Base-by-base conservation (phyloP, 1,139 yeast species). In the Starmera stellimalicola region DNA sequence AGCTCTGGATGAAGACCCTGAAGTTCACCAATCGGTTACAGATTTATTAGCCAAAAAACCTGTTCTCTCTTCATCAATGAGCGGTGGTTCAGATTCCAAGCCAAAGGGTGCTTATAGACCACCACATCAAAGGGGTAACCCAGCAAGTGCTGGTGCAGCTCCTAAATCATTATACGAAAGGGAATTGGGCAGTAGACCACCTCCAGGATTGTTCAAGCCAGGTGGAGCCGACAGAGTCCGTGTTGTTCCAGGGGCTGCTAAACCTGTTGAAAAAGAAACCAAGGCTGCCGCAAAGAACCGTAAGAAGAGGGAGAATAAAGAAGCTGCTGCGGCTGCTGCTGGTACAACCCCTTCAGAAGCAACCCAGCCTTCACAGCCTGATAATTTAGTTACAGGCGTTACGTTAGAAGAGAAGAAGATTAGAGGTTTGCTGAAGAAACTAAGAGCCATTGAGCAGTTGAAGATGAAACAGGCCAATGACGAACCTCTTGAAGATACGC, bases 41-140 rank as follows among this genome's bases (percentile, higher is more conserved):
- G 82, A 74, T 36, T 75, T 28, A 15, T 70, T 50, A 65, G 43
- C 66, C 25, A 64, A 70, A 42, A 68, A 68, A 41, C 54, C 60
- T 42, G n/a, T n/a, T n/a, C n/a, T n/a, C n/a, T n/a, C n/a, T n/a
- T 60, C 60, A 30, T 59, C 57, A 34, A 47, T 56, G 24, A 33
- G 34, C n/a, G 36, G 42, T 8, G 35, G 35, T 27, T 63, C 57
- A 17, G 45, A 51, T 16, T 37, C 55, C 36, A 77, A 77, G 51
- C 78, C 83, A 29, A 70, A 73, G 24, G 95, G 95, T 37, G 97
- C 96, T 20, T 88, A 88, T 59, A 75, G 94, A 57, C 97, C 97
- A 22, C 97, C 97, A 7, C 95, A 87, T 57, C 95, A 95, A 8
- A 73, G 95, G 60, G 12, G 12, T 22, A 22, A 14, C 11, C 70